Base-by-base conservation (phyloP, 768 basidiomycete species). In the Tubosaeta brunneosetosa region DNA sequence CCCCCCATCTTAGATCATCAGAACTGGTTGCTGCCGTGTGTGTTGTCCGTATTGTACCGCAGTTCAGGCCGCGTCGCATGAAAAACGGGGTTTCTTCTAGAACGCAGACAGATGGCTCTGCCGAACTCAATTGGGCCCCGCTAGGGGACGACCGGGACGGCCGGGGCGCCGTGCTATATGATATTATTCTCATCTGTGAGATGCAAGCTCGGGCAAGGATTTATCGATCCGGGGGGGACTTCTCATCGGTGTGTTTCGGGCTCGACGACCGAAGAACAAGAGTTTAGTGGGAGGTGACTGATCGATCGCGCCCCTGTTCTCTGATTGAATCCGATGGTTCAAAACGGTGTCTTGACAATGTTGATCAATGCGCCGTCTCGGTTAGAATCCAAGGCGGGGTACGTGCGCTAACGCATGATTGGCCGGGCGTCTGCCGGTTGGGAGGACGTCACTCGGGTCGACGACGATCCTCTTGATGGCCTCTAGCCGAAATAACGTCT, bases 51-150 rank as follows among this genome's bases (percentile, higher is more conserved):
- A 26, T 34, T 9, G 17, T 26, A 47, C 26, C 57, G 58, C 61
- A 57, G 55, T 65, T 44, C 14, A 63, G 61, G n/a, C 19, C 4
- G 6, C 19, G 36, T 19, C 61, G 63, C 61, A 17, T 4, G 48
- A 52, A n/a, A 41, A 8, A 26, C 14, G 19, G 31, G 33, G 45
- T 22, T 14, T 25, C 44, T 34, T 41, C 48, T 27, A 25, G 29
- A 14, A 12, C 1, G 42, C 14, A 40, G 26, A 11, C 16, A 11
- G 2, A 17, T 13, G 9, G 16, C 14, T 11, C 14, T 16, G 14
- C 27, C 14, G 47, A 31, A 49, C 27, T 29, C 25, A 27, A 43
- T 14, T 43, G 26, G 16, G 12, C 7, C 29, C 4, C 22, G 40
- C 40, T 41, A 22, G 19, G 37, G 10, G 10, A 19, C 40, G 17